A percentile compares a stretch with the other conserved stretches of the same genome.
These are phyloP conservation scores for Ceratobasidium papillatum DNA, from an alignment of 1,284 basidiomycete genomes.

Conservation along the genomic window DNA sequence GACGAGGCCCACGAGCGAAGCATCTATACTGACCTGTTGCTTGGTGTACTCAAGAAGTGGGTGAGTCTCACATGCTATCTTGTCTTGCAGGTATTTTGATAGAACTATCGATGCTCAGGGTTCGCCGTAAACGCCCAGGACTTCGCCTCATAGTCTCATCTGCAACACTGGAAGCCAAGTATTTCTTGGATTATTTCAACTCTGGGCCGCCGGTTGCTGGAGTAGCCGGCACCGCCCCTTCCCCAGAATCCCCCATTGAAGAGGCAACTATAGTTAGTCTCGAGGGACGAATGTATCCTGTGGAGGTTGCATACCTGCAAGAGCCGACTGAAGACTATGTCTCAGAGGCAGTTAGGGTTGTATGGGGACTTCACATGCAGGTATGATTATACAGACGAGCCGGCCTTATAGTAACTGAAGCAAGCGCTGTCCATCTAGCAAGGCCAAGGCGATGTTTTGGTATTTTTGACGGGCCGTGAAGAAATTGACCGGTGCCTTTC, in stretches of 20 bases:
- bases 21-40: constrained; percentile 90
- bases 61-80: constrained; percentile 43
- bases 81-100: constrained; percentile 44
- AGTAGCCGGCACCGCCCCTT: constrained; percentile 53
- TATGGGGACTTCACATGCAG: constrained; percentile 86
- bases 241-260: constrained; percentile 46
- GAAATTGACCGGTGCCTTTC: constrained; percentile 93
- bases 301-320: constrained; percentile 80
- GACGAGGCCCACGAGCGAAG: constrained; percentile 98
- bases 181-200: constrained; percentile 90
- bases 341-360: constrained; percentile 81
- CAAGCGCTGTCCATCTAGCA: constrained; percentile 55
- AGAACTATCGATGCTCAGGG: constrained; percentile 59
- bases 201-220: constrained; percentile 45
- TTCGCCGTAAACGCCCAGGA: constrained; percentile 86
- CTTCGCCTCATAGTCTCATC: constrained; percentile 93
- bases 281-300: constrained; percentile 92
- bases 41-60: constrained; percentile 92
- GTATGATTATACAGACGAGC: constrained; percentile 57
- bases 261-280: constrained; percentile 85
- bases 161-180: constrained; percentile 91
- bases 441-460: constrained; percentile 86
- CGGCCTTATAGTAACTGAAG: neutral
- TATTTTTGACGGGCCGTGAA: constrained; percentile 96
- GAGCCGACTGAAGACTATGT: constrained; percentile 84